A percentile compares a stretch with the other conserved stretches of the same genome.
Conservation (phyloP, 371 early-diverging fungal species). For the Mortierella sp. region DNA sequence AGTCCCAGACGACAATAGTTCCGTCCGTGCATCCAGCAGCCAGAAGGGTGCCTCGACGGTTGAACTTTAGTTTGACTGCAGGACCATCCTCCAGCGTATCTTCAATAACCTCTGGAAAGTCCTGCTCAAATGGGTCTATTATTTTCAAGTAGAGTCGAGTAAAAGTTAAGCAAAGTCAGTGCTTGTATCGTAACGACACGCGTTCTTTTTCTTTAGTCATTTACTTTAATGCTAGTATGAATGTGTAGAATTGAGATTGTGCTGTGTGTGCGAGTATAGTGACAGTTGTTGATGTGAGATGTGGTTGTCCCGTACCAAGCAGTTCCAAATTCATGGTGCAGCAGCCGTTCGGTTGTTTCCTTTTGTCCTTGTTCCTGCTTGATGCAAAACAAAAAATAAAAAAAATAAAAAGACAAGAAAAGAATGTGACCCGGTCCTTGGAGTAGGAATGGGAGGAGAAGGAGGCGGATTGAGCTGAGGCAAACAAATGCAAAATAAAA, state of each 20-base stretch:
- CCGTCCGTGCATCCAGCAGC: conserved; percentile 90
- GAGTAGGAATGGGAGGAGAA: not conserved
- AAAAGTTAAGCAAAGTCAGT: not conserved
- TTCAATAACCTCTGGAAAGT: conserved; percentile 87
- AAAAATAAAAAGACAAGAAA: no score
- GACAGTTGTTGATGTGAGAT: not conserved
- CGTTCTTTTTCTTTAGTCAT: not conserved
- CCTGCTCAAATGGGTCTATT: conserved; percentile 90
- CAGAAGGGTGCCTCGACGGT: conserved; percentile 81
- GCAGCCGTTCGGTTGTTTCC: not conserved
- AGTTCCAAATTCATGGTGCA: conserved; percentile 61
- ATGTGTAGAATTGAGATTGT: not conserved
- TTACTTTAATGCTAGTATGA: not conserved
- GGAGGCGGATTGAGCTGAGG: not conserved
- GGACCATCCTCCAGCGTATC: conserved; percentile 84
- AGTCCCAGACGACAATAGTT: conserved; percentile 89
- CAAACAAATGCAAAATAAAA: not conserved
- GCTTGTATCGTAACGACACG: not conserved
- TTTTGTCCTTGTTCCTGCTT: not conserved
- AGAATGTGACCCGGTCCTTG: not conserved
- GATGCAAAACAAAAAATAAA: not conserved
- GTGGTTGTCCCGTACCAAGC: conserved; percentile 47
- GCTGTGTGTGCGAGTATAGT: no score
- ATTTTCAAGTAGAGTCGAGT: not conserved
- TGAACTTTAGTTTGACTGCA: conserved; percentile 75